phyloP scores from a whole-genome alignment of 2,329 filamentous ascomycete species.

The Botrytis porri region DNA sequence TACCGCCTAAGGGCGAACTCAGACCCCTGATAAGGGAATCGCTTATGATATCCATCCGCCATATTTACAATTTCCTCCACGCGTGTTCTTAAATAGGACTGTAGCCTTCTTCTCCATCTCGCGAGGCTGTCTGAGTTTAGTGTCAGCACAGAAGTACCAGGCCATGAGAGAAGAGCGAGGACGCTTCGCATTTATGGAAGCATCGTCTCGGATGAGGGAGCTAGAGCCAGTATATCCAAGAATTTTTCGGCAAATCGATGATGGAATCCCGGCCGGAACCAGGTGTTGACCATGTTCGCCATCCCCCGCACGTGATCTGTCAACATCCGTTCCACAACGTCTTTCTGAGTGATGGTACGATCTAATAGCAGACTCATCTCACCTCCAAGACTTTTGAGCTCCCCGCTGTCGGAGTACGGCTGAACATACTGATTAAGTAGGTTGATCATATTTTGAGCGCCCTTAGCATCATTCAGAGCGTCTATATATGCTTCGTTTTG shows the following conservation, averaged over 20 bases:
- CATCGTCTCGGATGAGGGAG: background rate
- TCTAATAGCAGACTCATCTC: background rate
- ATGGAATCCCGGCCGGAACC: background rate
- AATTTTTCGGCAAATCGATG: background rate
- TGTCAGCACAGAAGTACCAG: background rate
- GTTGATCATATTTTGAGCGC: background rate
- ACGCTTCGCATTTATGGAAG: background rate
- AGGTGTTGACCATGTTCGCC: background rate
- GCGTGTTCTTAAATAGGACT: background rate
- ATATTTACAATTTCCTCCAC: background rate
- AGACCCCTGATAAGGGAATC: background rate
- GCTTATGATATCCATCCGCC: background rate
- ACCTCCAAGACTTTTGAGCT: background rate
- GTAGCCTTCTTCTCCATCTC: background rate
- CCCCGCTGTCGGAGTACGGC: background rate
- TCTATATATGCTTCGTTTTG: background rate
- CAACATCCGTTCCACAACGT: background rate
- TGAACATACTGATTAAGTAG: background rate
- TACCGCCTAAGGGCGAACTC: background rate
- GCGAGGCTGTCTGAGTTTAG: background rate
- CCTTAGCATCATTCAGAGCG: background rate
- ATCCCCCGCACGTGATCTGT: background rate
- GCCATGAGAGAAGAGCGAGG: background rate
- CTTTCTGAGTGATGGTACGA: background rate
- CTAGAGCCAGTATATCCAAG: background rate